Percentiles rank a stretch among this genome's conserved stretches.
These are phyloP conservation scores for Rhizodiscina lignyota DNA, from an alignment of 495 filamentous ascomycete genomes.

Conservation along the genomic window DNA sequence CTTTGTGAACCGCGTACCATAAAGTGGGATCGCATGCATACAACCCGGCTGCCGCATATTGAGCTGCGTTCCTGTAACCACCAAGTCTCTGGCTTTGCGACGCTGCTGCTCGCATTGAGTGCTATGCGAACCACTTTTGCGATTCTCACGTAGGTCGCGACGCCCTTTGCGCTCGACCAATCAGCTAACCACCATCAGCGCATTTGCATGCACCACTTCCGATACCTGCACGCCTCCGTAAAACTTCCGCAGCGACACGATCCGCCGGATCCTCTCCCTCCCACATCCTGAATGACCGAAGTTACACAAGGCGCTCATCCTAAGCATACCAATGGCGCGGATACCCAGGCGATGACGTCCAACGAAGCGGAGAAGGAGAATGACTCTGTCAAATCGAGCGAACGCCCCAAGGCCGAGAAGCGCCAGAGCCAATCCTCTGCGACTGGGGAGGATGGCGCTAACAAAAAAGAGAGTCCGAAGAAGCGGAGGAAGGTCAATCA, in stretches of 20 bases:
- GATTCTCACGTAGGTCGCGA: too few species aligned
- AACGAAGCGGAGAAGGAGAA: conserved; percentile 7
- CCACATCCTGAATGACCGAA: conserved; percentile 11
- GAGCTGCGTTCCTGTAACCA: too few species aligned
- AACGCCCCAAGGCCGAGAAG: conserved; percentile 5
- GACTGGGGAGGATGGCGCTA: conserved; percentile 9
- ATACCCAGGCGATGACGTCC: conserved; percentile 9
- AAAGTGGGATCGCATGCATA: too few species aligned
- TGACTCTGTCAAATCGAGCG: conserved; percentile 7
- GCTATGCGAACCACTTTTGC: too few species aligned
- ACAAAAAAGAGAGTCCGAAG: conserved; percentile 36
- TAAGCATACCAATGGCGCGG: conserved; percentile 8
- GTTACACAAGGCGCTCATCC: conserved; percentile 6
- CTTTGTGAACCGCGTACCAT: too few species aligned
- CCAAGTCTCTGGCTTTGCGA: too few species aligned
- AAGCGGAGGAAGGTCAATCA: conserved; percentile 99
- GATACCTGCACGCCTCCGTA: too few species aligned
- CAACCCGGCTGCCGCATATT: too few species aligned
- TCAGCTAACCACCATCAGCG: neutral
- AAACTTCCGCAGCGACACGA: too few species aligned
- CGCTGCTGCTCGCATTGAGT: too few species aligned
- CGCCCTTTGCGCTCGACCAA: neutral
- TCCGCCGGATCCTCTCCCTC: neutral
- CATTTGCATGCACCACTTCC: neutral
- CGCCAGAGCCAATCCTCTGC: conserved; percentile 6